Evolutionary conservation across 441 rosid species (phyloP).

Genomic region (Croton laevigatus): DNA sequence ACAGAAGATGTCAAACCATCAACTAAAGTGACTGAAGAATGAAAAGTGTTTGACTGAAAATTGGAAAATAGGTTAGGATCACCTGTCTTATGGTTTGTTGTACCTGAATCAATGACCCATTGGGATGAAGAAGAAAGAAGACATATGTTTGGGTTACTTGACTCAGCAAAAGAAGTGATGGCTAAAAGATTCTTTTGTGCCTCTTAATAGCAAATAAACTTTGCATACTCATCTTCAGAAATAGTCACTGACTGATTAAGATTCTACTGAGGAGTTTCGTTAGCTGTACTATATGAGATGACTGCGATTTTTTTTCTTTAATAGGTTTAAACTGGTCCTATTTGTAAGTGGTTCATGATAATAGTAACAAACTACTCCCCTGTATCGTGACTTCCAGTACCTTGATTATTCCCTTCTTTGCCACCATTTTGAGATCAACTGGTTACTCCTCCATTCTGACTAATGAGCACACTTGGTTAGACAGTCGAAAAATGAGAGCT

Average conservation of each 20-base stretch:
- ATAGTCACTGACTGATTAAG: background rate
- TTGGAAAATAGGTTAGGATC: background rate
- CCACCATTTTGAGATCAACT: too few relatives aligned
- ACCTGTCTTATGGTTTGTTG: background rate
- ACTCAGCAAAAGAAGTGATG: background rate
- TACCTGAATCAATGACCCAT: too few relatives aligned
- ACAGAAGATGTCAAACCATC: background rate
- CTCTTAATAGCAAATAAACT: background rate
- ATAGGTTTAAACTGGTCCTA: background rate
- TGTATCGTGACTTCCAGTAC: too few relatives aligned
- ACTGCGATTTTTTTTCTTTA: too few relatives aligned
- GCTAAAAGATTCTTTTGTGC: background rate
- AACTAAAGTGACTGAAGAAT: background rate
- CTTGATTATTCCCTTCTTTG: too few relatives aligned
- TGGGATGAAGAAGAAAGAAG: background rate
- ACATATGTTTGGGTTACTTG: slow-evolving; percentile 4
- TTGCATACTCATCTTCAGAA: background rate
- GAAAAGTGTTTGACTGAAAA: background rate
- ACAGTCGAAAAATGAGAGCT: too few relatives aligned
- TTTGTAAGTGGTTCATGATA: background rate
- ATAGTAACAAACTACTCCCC: background rate
- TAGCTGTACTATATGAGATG: too few relatives aligned
- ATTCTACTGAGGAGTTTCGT: too few relatives aligned
- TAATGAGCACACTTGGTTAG: background rate
- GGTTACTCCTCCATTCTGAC: too few relatives aligned